Conservation (phyloP, 2,329 filamentous ascomycete genomes). For the Calonectria henricotiae region DNA sequence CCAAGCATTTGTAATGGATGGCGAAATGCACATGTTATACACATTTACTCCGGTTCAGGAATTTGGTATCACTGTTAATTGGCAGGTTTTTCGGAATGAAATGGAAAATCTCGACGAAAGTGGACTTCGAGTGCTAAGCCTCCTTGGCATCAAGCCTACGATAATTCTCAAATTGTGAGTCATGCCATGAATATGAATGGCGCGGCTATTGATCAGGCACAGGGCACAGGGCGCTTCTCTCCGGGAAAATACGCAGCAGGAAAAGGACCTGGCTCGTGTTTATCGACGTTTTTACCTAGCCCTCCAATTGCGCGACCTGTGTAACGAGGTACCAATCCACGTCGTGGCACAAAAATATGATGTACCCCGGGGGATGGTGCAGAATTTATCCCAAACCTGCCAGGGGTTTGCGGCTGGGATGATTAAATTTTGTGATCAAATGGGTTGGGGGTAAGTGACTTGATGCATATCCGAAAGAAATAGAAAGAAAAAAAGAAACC, state of each 20-base stretch:
- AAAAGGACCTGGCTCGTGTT: conserved; percentile 74
- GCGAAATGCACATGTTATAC: conserved; percentile 86
- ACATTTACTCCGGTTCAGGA: conserved; percentile 82
- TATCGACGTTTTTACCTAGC: conserved; percentile 83
- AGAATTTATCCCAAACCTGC: conserved; percentile 82
- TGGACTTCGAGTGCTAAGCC: conserved; percentile 77
- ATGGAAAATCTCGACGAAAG: conserved; percentile 81
- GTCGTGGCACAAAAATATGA: conserved; percentile 80
- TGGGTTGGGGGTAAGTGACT: conserved; percentile 77
- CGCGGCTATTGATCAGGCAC: conserved; percentile 42
- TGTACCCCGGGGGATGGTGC: conserved; percentile 79
- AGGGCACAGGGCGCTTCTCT: conserved; percentile 79
- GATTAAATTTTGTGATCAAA: conserved; percentile 84
- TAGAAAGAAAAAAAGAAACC: not conserved
- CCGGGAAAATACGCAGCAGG: conserved; percentile 74
- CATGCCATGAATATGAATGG: not conserved
- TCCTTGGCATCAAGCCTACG: conserved; percentile 79
- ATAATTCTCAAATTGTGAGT: conserved; percentile 78
- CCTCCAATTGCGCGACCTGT: conserved; percentile 84
- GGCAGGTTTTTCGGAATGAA: conserved; percentile 81
- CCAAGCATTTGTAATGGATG: conserved; percentile 83
- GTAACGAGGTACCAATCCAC: conserved; percentile 82
- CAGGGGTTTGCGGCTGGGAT: conserved; percentile 86
- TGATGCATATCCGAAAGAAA: no score
- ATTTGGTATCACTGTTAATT: conserved; percentile 73